Percentiles rank a stretch among this genome's conserved stretches.
phyloP scores from a whole-genome alignment of 1,284 basidiomycete species.

The Boletus semigastroideus region DNA sequence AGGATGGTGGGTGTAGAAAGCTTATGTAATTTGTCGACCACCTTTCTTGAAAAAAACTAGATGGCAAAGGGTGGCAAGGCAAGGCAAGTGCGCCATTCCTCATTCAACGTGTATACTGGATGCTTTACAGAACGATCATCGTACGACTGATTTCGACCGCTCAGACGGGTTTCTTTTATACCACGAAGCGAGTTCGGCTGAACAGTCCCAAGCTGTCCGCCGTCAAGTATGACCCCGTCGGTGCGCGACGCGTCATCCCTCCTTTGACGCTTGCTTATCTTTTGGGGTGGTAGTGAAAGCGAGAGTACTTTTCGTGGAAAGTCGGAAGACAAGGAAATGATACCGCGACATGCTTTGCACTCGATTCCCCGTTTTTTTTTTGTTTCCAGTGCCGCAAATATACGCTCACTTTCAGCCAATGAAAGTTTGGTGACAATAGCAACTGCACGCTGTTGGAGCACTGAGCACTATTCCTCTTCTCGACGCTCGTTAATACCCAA shows the following conservation, averaged over 20 bases:
- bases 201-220: slow-evolving; percentile 72
- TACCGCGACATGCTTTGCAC: not conserved
- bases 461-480: too few species aligned
- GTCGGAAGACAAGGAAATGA: slow-evolving; percentile 65
- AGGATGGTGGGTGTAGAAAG: slow-evolving; percentile 8
- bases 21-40: slow-evolving; percentile 13
- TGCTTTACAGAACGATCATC: slow-evolving; percentile 69
- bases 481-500: too few species aligned
- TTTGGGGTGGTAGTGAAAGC: slow-evolving; percentile 52
- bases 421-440: too few species aligned
- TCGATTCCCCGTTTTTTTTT: not conserved
- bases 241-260: slow-evolving; percentile 44
- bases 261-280: not conserved
- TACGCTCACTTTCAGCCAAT: not conserved
- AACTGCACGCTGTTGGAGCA: too few species aligned
- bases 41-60: not conserved
- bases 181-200: slow-evolving; percentile 66
- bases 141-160: slow-evolving; percentile 87
- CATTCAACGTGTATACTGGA: not conserved
- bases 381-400: not conserved
- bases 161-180: slow-evolving; percentile 89
- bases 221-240: slow-evolving; percentile 87
- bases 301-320: slow-evolving; percentile 77
- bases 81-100: too few species aligned
- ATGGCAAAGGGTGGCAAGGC: slow-evolving; percentile 51